These are phyloP conservation scores for Mortierella claussenii DNA, from an alignment of 192 early-diverging fungal species.

Conservation along the genomic window DNA sequence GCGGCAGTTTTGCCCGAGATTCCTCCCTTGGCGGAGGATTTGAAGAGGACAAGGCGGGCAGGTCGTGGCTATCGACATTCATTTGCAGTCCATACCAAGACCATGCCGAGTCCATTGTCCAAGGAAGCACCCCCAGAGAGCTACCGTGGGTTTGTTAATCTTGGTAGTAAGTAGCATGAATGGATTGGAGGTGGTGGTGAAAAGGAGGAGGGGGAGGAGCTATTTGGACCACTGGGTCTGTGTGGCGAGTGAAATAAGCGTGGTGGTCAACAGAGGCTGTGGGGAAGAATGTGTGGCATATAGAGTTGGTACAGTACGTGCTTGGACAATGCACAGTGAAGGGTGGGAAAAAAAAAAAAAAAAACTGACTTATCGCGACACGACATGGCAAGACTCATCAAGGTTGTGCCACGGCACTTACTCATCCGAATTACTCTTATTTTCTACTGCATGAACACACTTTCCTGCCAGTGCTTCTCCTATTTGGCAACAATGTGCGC, in stretches of 20 bases:
- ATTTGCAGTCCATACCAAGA: constrained; percentile 69
- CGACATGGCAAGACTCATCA: too few species aligned
- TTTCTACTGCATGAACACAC: neutral
- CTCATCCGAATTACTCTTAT: too few species aligned
- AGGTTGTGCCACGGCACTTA: neutral
- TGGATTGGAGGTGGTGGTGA: too few species aligned
- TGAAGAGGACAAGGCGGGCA: constrained; percentile 16
- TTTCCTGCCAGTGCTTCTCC: constrained; percentile 68
- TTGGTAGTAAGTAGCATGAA: constrained; percentile 72
- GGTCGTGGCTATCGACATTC: constrained; percentile 52
- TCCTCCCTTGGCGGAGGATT: constrained; percentile 21
- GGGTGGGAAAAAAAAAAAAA: too few species aligned
- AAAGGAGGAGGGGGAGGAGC: too few species aligned
- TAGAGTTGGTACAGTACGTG: too few species aligned
- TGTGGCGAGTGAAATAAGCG: too few species aligned
- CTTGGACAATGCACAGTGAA: too few species aligned
- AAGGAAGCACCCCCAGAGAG: constrained; percentile 88
- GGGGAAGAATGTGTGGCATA: too few species aligned
- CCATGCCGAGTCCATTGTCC: constrained; percentile 76
- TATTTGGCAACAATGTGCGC: constrained; percentile 84
- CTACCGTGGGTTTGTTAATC: constrained; percentile 86
- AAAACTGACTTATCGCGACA: too few species aligned
- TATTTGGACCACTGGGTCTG: too few species aligned
- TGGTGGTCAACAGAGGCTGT: too few species aligned
- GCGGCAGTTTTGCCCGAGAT: constrained; percentile 8